A percentile compares a stretch with the other conserved stretches of the same genome.
phyloP scores from a whole-genome alignment of 768 basidiomycete genomes.

The Auricularia heimuer region DNA sequence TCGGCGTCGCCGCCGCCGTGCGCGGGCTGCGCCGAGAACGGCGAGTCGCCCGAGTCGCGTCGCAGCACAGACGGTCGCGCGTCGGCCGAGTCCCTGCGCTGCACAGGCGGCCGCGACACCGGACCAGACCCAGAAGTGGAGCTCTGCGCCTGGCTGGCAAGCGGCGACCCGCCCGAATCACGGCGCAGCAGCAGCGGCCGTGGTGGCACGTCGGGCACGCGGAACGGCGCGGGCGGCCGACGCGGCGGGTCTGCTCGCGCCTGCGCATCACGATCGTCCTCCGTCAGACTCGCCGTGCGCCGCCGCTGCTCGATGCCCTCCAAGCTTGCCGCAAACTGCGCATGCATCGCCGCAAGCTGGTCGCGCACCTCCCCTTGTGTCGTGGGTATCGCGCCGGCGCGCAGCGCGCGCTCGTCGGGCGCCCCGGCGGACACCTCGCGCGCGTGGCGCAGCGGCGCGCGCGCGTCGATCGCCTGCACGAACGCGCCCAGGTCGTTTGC shows the following conservation, averaged over 20 bases:
- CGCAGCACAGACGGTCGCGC: accelerated
- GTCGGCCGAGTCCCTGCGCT: background rate
- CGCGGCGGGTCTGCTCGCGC: too few species aligned
- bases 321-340: background rate
- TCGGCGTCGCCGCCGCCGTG: too few species aligned
- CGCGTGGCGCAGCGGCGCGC: background rate
- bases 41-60: background rate
- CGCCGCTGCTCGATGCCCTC: background rate
- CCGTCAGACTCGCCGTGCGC: background rate
- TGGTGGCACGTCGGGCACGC: background rate
- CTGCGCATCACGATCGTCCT: background rate
- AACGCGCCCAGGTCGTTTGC: background rate
- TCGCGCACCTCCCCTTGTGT: background rate
- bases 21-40: background rate
- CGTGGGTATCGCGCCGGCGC: background rate
- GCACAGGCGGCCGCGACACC: background rate
- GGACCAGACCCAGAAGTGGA: background rate
- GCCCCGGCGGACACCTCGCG: background rate
- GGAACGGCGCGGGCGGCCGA: background rate
- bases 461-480: background rate
- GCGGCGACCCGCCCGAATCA: background rate
- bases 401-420: background rate
- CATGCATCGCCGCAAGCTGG: background rate
- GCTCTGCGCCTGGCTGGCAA: background rate
- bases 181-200: background rate